Conservation (phyloP, 1,139 yeast species). For the Sugiyamaella paludigena region DNA sequence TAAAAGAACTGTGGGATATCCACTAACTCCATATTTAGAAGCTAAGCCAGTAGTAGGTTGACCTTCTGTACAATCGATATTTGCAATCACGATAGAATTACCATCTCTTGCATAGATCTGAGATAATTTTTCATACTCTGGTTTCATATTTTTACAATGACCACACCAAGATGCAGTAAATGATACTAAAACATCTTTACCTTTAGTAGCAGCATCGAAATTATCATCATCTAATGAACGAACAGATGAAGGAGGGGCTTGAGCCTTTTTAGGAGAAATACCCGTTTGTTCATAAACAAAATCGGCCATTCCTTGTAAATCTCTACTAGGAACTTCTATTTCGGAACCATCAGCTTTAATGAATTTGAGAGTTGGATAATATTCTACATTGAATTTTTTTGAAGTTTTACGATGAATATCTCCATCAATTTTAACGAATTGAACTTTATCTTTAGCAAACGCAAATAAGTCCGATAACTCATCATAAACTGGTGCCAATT, state of each 20-base stretch:
- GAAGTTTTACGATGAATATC: constrained; percentile 58
- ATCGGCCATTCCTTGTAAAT: constrained; percentile 43
- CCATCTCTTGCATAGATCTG: constrained; percentile 46
- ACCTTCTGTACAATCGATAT: constrained; percentile 48
- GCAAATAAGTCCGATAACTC: constrained; percentile 54
- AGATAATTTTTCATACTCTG: constrained; percentile 60
- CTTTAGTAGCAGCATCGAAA: constrained; percentile 29
- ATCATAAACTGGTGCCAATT: constrained; percentile 63
- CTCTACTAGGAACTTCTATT: constrained; percentile 40
- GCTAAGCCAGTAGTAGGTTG: constrained; percentile 45
- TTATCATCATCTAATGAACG: constrained; percentile 42
- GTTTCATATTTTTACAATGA: constrained; percentile 68
- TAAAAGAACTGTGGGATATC: constrained; percentile 55
- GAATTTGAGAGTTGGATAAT: constrained; percentile 64
- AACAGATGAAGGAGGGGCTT: constrained; percentile 25
- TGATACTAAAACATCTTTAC: constrained; percentile 34
- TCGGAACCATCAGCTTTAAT: constrained; percentile 43
- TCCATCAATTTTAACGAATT: constrained; percentile 58
- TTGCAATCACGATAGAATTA: constrained; percentile 49
- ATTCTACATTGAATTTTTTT: constrained; percentile 54
- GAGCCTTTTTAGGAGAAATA: constrained; percentile 34
- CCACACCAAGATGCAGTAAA: constrained; percentile 81
- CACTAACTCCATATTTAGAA: constrained; percentile 44
- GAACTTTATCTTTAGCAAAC: constrained; percentile 46
- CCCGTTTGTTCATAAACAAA: constrained; percentile 51